Evolutionary conservation across 192 early-diverging fungal species (phyloP), one percentile per base, ranked within the genome.

Genomic region (Coemansia sp.): DNA sequence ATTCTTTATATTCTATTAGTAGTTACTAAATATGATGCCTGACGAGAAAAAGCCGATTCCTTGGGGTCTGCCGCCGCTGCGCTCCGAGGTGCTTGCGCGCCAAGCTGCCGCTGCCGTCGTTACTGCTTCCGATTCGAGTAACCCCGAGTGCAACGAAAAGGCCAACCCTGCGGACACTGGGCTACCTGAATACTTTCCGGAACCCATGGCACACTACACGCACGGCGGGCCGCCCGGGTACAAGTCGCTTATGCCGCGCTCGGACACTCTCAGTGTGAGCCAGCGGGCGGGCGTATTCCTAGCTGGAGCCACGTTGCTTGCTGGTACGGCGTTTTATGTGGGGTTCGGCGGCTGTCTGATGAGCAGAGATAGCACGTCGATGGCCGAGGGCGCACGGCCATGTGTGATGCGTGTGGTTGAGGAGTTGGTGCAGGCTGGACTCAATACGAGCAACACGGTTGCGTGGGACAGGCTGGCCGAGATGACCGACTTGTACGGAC

Each of bases 391-490:
- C 18, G 28, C 25, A 18, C 25, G 25, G 14, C 48, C 48, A n/a
- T 50, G 48, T 50, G 69, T 71, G 28, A 63, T 73, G 16, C 40
- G 47, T n/a, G 47, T 49, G 3, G 77, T 73, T 27, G 49, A 60
- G 30, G 48, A 24, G 64, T 67, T 80, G 51, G 56, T 73, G 24
- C 53, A 52, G 2, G 60, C 48, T 12, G 77, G 60, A 12, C 40
- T 58, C 35, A 56, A 73, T 31, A 29, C 27, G 21, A 61, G 46
- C 61, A 81, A 74, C 58, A 81, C 78, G 1, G 72, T 81, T 14
- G 78, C 78, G 28, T 86, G 85, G 85, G 82, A 86, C 52, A 69
- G 83, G 30, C 56, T 85, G 74, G 84, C 84, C 0, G 84, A 85
- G 58, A 85, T 85, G 84, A 85, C 84, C 0, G 84, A 85, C 24